phyloP scores from a whole-genome alignment of 2,329 filamentous ascomycete species.

The Paraconiothyrium sp. region DNA sequence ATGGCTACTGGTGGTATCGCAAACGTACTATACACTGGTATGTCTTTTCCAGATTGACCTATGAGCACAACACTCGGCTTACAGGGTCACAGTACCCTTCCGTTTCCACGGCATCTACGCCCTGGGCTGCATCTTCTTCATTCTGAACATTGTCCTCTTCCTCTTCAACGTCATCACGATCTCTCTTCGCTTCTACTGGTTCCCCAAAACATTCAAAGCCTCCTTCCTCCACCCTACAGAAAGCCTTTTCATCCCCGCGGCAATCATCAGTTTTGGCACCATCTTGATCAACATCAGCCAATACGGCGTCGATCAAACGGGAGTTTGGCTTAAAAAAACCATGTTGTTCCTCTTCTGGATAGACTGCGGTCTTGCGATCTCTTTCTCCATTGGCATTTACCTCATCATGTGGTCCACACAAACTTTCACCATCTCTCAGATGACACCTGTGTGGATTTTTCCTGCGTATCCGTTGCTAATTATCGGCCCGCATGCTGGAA shows the following conservation, averaged over 20 bases:
- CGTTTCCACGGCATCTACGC: slow-evolving; percentile 57
- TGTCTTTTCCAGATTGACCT: slow-evolving; percentile 25
- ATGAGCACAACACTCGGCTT: slow-evolving; percentile 3
- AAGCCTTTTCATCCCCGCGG: slow-evolving; percentile 78
- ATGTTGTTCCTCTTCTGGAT: slow-evolving; percentile 79
- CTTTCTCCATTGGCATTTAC: slow-evolving; percentile 76
- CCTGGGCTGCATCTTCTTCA: slow-evolving; percentile 60
- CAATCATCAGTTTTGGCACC: slow-evolving; percentile 71
- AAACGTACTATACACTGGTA: slow-evolving; percentile 68
- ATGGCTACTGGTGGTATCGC: slow-evolving; percentile 70
- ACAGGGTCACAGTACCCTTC: slow-evolving; percentile 46
- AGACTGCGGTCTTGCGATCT: slow-evolving; percentile 73
- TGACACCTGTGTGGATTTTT: slow-evolving; percentile 91
- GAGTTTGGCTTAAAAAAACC: slow-evolving; percentile 64
- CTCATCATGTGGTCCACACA: slow-evolving; percentile 75
- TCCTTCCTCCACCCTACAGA: slow-evolving; percentile 82
- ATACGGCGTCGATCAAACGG: slow-evolving; percentile 68
- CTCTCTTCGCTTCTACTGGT: slow-evolving; percentile 72
- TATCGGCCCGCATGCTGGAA: slow-evolving; percentile 76
- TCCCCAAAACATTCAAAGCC: slow-evolving; percentile 74
- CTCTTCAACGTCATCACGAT: slow-evolving; percentile 76
- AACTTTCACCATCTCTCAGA: slow-evolving; percentile 77
- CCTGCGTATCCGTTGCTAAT: slow-evolving; percentile 84
- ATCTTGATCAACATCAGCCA: slow-evolving; percentile 75
- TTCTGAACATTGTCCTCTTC: slow-evolving; percentile 66